Base-by-base conservation (phyloP, 441 rosid genomes). In the Omphalea diandra region DNA sequence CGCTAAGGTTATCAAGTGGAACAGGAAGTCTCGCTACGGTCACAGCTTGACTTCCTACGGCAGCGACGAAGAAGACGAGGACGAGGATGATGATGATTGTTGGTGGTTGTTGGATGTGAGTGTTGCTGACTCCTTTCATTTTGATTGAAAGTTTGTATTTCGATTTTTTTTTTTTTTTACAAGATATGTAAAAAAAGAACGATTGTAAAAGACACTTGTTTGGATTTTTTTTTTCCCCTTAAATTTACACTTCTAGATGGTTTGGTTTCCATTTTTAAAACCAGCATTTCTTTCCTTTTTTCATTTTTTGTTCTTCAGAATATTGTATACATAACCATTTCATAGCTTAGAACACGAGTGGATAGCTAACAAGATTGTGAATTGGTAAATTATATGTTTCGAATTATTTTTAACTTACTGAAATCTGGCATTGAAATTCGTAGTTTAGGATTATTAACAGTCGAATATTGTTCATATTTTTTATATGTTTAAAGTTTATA, bases 1-100 rank as follows among this genome's bases (percentile, higher is more conserved):
- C 54, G 86, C 97, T 61, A 86, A 80, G 81, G 87, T 93, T 74
- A 83, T 91, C 75, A 94, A 94, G 77, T 72, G 82, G 27, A 88
- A 89, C 69, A 82, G 82, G 72, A 91, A 87, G 82, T 84, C 96
- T 0, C 81, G 84, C 73, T 82, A 75, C 72, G 91, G 93, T 24
- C 87, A 82, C 65, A 67, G 70, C 9, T 63, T 85, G 44, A 84
- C 79, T 67, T 76, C 83, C 2, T 93, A 90, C 52, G 88, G 81
- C 5, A 76, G 72, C 58, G 85, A 82, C 24, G 87, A 80, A 0
- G 91, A 81, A 0, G 85, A 72, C 0, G 82, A 75, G 15, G 87
- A 84, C 1, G 80, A 75, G 5, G 83, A 77, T 0, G 83, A 72
- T 9, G 86, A 83, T 0, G 82, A 76, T 0, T 82, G 79, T 69